Evolutionary conservation across 345 rosid species (phyloP).

Genomic region (Acer campestre): DNA sequence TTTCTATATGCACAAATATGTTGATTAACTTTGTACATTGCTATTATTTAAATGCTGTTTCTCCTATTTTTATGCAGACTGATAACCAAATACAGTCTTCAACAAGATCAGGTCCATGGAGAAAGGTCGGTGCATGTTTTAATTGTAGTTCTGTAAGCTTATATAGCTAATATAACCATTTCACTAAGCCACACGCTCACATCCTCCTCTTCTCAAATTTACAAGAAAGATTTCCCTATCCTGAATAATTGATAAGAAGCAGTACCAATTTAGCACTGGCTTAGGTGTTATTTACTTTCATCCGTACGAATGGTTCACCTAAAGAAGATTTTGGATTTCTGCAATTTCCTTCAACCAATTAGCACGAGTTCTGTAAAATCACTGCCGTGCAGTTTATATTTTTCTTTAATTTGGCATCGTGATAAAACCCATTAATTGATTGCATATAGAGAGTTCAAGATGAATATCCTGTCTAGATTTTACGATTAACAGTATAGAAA

Average conservation of each 20-base stretch:
- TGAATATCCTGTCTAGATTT: not conserved
- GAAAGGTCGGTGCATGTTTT: conserved; percentile 54
- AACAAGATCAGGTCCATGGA: conserved; percentile 82
- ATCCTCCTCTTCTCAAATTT: not conserved
- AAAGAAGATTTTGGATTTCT: not conserved
- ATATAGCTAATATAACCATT: not conserved
- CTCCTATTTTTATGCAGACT: conserved; percentile 43
- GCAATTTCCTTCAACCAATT: not conserved
- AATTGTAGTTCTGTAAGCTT: not conserved
- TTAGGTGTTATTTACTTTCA: not conserved
- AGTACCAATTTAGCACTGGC: not conserved
- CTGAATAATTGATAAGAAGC: conserved; percentile 8
- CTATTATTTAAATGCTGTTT: conserved; percentile 17
- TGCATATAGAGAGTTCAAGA: not conserved
- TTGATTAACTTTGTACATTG: conserved; percentile 3
- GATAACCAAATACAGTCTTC: conserved; percentile 58
- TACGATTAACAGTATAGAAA: not conserved
- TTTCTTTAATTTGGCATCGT: not conserved
- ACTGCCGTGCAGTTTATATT: not conserved
- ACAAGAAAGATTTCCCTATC: not conserved
- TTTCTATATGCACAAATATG: conserved; percentile 6
- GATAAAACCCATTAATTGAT: not conserved
- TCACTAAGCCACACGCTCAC: not conserved
- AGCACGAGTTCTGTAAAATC: not conserved
- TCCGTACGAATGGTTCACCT: not conserved